These are phyloP conservation scores for Xylaria digitata DNA, from an alignment of 2,329 filamentous ascomycete species.

Conservation along the genomic window DNA sequence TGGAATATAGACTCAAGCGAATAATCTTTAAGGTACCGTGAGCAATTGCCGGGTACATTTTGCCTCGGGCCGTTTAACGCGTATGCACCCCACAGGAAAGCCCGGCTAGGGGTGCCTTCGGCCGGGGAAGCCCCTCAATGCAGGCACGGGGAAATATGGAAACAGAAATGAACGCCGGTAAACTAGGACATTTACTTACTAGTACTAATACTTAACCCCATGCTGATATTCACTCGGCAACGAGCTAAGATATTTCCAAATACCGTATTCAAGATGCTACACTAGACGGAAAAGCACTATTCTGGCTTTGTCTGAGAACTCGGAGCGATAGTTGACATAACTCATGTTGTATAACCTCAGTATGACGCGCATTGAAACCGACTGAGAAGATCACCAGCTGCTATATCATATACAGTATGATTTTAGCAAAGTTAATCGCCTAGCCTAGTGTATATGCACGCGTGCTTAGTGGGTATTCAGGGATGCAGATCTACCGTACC, in stretches of 20 bases:
- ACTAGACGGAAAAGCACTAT: too few relatives aligned
- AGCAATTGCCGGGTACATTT: slow-evolving; percentile 27
- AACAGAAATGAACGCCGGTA: slow-evolving; percentile 1
- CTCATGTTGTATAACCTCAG: neutral
- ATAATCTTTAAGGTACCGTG: slow-evolving; percentile 13
- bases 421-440: too few relatives aligned
- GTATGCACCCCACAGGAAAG: slow-evolving; percentile 8
- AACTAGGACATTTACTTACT: neutral
- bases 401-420: too few relatives aligned
- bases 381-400: too few relatives aligned
- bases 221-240: neutral
- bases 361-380: too few relatives aligned
- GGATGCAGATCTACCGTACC: too few relatives aligned
- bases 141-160: slow-evolving; percentile 2
- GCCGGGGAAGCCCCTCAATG: neutral
- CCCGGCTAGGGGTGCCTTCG: neutral
- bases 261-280: neutral
- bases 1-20: too few relatives aligned
- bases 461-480: too few relatives aligned
- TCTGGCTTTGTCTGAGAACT: neutral
- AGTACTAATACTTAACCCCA: too few relatives aligned
- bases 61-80: neutral
- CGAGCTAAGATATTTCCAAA: neutral
- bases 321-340: neutral
- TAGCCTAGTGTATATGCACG: too few relatives aligned